These are phyloP conservation scores for Trichoderma sp. DNA, from an alignment of 2,329 filamentous ascomycete species.

Conservation along the genomic window DNA sequence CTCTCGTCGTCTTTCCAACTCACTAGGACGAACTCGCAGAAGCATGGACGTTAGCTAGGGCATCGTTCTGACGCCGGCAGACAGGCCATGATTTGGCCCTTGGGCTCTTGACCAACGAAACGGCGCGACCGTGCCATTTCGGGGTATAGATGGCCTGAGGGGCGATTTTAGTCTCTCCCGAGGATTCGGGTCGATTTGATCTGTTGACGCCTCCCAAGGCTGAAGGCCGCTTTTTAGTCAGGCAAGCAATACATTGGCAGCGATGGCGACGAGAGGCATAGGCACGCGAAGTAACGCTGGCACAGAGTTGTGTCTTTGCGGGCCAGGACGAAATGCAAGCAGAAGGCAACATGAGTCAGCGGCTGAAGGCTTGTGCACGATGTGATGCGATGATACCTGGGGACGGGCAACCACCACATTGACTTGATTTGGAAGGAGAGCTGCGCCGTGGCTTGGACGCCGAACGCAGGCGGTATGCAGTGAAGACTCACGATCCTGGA, in stretches of 20 bases:
- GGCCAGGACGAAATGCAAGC: background rate
- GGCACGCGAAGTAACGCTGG: background rate
- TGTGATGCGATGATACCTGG: background rate
- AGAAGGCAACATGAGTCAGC: slow-evolving; percentile 13
- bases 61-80: slow-evolving; percentile 26
- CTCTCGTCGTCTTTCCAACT: background rate
- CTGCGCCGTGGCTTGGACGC: slow-evolving; percentile 18
- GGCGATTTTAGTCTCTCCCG: slow-evolving; percentile 45
- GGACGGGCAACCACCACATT: background rate
- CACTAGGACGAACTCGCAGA: slow-evolving; percentile 24
- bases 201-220: slow-evolving; percentile 37
- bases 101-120: slow-evolving; percentile 28
- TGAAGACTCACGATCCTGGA: background rate
- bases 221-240: slow-evolving; percentile 1
- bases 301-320: slow-evolving; percentile 14
- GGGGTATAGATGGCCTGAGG: slow-evolving; percentile 27
- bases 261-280: background rate
- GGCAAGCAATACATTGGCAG: background rate
- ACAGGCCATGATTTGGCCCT: slow-evolving; percentile 26
- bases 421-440: background rate
- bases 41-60: slow-evolving; percentile 26
- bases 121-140: slow-evolving; percentile 34
- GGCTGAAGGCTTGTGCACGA: slow-evolving; percentile 14
- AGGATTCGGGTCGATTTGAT: slow-evolving; percentile 44
- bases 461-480: background rate